Conservation (phyloP, 2,329 filamentous ascomycete species). For the Fusarium fracticaudum region DNA sequence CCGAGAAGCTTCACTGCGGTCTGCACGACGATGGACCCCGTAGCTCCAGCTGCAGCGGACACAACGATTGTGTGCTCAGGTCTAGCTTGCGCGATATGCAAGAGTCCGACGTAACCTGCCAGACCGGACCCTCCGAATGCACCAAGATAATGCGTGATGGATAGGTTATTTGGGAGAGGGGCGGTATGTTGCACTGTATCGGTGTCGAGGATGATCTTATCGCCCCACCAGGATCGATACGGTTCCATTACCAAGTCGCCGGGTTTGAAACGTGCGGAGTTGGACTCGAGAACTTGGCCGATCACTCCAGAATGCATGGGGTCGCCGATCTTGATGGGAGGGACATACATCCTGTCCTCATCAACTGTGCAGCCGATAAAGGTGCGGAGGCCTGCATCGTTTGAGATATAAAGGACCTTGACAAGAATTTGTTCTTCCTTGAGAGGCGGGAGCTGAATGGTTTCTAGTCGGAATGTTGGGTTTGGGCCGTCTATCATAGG, state of each 20-base stretch:
- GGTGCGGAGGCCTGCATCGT: slow-evolving; percentile 1
- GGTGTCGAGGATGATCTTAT: background rate
- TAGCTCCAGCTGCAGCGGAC: slow-evolving; percentile 3
- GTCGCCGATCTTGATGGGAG: background rate
- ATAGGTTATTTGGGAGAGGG: background rate
- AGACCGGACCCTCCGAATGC: slow-evolving; percentile 9
- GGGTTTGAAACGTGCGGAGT: background rate
- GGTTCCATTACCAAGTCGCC: slow-evolving; percentile 10
- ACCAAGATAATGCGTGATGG: slow-evolving; percentile 9
- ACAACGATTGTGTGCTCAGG: slow-evolving; percentile 2
- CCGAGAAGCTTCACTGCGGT: slow-evolving; percentile 27
- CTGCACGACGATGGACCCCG: slow-evolving; percentile 5
- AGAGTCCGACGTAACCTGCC: background rate
- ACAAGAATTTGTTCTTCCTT: background rate
- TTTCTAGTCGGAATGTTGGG: background rate
- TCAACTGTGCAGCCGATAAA: background rate
- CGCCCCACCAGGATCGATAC: slow-evolving; percentile 1
- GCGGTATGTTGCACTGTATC: background rate
- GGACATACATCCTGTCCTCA: slow-evolving; percentile 9
- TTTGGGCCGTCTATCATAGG: background rate
- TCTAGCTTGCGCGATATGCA: background rate
- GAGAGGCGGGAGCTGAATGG: background rate
- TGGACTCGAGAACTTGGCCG: slow-evolving; percentile 7
- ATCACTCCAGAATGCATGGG: slow-evolving; percentile 3
- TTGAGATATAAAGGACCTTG: slow-evolving; percentile 10